Evolutionary conservation across 2,329 filamentous ascomycete genomes (phyloP).

Genomic region (Rhinocladiella similis): DNA sequence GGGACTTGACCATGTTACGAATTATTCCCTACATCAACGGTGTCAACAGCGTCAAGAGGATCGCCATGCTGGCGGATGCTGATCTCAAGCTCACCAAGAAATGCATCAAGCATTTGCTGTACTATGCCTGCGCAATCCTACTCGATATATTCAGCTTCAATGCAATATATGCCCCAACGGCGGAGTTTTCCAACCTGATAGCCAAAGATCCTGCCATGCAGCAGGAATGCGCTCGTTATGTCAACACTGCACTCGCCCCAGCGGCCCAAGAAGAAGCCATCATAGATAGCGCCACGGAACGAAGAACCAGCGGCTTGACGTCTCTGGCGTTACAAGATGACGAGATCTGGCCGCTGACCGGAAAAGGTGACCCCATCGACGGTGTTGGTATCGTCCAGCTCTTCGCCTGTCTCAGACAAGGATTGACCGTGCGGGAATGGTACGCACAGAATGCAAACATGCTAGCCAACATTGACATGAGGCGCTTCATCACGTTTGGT

Average conservation of each 20-base stretch:
- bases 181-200: constrained; percentile 73
- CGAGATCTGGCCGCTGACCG: constrained; percentile 46
- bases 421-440: constrained; percentile 85
- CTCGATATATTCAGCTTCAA: constrained; percentile 95
- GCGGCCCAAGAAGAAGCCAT: constrained; percentile 28
- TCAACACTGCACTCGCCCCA: constrained; percentile 57
- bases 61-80: constrained; percentile 81
- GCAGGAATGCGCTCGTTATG: constrained; percentile 84
- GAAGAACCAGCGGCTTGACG: constrained; percentile 25
- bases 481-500: constrained; percentile 91
- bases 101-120: constrained; percentile 83
- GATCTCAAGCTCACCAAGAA: constrained; percentile 83
- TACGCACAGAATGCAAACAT: constrained; percentile 72
- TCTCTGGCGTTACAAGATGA: constrained; percentile 24
- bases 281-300: constrained; percentile 11
- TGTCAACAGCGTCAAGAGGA: constrained; percentile 82
- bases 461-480: constrained; percentile 77
- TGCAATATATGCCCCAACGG: constrained; percentile 83
- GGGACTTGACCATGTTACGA: constrained; percentile 55
- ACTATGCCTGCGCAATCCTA: constrained; percentile 87
- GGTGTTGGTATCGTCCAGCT: constrained; percentile 67
- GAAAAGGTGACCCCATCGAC: constrained; percentile 39
- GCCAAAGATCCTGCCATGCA: constrained; percentile 74
- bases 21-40: constrained; percentile 88
- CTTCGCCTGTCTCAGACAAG: constrained; percentile 81